phyloP scores from a whole-genome alignment of 768 basidiomycete species.

The Suillus americanus region DNA sequence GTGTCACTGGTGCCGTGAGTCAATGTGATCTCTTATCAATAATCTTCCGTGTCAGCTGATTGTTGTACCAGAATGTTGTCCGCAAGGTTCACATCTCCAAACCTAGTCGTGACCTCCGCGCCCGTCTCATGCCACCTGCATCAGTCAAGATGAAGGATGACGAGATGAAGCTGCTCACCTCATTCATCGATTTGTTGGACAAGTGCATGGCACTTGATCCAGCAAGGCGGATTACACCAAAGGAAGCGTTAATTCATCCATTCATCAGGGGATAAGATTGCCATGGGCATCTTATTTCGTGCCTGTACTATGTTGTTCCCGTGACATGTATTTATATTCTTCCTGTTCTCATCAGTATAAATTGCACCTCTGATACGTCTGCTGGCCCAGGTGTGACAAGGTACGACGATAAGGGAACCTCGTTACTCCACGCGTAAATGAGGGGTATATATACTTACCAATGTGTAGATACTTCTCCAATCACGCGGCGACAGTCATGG shows the following conservation, averaged over 20 bases:
- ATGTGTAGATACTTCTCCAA: constrained; percentile 1
- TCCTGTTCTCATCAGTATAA: constrained; percentile 9
- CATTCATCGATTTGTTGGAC: constrained; percentile 89
- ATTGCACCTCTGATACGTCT: constrained; percentile 15
- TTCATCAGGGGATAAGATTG: constrained; percentile 65
- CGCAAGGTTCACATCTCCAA: constrained; percentile 84
- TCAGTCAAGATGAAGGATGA: constrained; percentile 84
- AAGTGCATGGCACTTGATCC: constrained; percentile 90
- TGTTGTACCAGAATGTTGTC: constrained; percentile 63
- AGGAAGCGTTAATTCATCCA: constrained; percentile 84
- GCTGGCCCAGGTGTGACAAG: constrained; percentile 11
- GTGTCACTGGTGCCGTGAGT: constrained; percentile 81
- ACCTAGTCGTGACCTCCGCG: constrained; percentile 75
- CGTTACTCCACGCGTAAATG: neutral
- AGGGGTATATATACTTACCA: constrained; percentile 6
- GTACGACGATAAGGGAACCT: neutral
- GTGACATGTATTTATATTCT: constrained; percentile 28
- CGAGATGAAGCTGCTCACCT: constrained; percentile 73
- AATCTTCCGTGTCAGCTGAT: constrained; percentile 19
- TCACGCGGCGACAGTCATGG: constrained; percentile 14
- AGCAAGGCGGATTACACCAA: constrained; percentile 80
- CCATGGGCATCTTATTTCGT: constrained; percentile 8
- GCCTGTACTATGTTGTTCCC: constrained; percentile 10
- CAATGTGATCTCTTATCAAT: constrained; percentile 8
- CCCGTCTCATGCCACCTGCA: constrained; percentile 78